phyloP scores from a whole-genome alignment of 179 eudicot genomes.

The Corrigiola litoralis region DNA sequence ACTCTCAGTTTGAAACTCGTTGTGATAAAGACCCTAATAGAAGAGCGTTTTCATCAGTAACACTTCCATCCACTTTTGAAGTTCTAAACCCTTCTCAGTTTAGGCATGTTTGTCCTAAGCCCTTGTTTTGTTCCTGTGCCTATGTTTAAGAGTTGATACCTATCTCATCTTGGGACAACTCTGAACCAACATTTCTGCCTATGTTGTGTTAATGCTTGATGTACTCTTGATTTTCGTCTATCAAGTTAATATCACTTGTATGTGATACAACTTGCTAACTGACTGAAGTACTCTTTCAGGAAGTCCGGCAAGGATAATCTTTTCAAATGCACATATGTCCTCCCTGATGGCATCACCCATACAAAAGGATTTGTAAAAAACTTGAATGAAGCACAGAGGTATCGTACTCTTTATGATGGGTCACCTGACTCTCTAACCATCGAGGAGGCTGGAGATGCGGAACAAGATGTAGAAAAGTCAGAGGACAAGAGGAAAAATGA shows the following conservation, averaged over 20 bases:
- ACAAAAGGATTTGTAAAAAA: constrained; percentile 77
- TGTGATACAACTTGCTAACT: neutral
- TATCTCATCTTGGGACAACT: neutral
- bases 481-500: constrained; percentile 53
- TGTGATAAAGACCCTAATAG: too few species aligned
- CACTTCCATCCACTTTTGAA: neutral
- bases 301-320: constrained; percentile 61
- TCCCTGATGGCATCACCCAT: constrained; percentile 81
- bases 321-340: constrained; percentile 76
- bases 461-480: constrained; percentile 31
- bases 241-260: neutral
- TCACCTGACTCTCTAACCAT: constrained; percentile 13
- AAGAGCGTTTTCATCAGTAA: too few species aligned
- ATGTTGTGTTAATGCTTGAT: neutral
- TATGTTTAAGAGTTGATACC: neutral
- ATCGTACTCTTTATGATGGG: constrained; percentile 41
- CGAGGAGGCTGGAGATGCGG: constrained; percentile 28
- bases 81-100: neutral
- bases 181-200: neutral
- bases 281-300: constrained; percentile 34
- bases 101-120: neutral
- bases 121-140: neutral
- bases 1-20: too few species aligned
- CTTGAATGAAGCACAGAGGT: constrained; percentile 63
- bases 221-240: neutral